These are phyloP conservation scores for slime mould (Dictyostelium discoideum) DNA, from an alignment of 78 protist genomes.

Conservation along the genomic window DNA sequence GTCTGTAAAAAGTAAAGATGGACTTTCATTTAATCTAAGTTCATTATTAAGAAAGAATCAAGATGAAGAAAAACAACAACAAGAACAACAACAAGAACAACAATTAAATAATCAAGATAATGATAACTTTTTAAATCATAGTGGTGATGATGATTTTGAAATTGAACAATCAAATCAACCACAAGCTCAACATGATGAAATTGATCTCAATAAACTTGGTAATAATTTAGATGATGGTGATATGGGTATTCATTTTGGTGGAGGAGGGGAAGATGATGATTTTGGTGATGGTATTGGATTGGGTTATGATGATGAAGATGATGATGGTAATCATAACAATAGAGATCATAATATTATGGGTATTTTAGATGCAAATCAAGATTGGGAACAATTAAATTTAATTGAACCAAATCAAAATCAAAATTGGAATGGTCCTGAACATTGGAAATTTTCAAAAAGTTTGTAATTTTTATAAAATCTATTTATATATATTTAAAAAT, in stretches of 20 bases:
- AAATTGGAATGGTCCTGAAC: constrained; percentile 89
- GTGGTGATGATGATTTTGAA: constrained; percentile 21
- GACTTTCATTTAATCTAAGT: background rate
- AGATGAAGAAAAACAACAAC: background rate
- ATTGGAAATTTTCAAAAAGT: constrained; percentile 83
- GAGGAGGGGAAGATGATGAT: constrained; percentile 13
- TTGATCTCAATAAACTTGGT: constrained; percentile 25
- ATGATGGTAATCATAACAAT: constrained; percentile 16
- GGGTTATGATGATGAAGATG: constrained; percentile 18
- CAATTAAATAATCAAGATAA: background rate
- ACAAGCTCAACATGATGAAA: constrained; percentile 13
- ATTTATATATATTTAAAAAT: background rate
- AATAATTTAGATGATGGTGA: constrained; percentile 1
- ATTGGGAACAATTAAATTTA: constrained; percentile 60
- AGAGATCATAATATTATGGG: constrained; percentile 14
- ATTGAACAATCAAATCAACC: background rate
- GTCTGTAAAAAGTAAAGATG: background rate
- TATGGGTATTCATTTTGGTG: background rate
- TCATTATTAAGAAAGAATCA: background rate
- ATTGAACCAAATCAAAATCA: constrained; percentile 13
- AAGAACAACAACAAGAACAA: background rate
- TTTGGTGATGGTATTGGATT: constrained; percentile 1
- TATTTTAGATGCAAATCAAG: background rate
- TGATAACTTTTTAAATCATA: constrained; percentile 1
- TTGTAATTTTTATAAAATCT: background rate